phyloP scores from a whole-genome alignment of 345 rosid genomes.

The Dipteronia sinensis region DNA sequence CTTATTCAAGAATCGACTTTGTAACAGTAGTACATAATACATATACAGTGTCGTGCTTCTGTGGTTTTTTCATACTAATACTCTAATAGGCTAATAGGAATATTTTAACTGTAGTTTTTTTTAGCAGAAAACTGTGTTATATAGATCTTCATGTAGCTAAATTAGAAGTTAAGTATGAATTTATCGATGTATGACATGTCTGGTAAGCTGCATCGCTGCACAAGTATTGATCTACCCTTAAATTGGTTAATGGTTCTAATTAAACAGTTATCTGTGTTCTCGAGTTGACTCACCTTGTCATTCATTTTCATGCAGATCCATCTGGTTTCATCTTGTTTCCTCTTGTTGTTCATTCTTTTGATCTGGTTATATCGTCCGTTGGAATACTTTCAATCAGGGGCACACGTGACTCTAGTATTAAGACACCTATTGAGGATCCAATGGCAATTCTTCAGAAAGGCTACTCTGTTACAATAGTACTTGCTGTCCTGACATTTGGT shows the following conservation, averaged over 20 bases:
- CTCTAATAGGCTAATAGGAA: neutral
- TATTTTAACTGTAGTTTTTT: neutral
- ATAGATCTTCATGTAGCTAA: neutral
- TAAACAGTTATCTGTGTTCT: slow-evolving; percentile 7
- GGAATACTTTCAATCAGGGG: slow-evolving; percentile 92
- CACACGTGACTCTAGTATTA: slow-evolving; percentile 71
- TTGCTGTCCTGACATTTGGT: slow-evolving; percentile 86
- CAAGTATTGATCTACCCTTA: slow-evolving; percentile 1
- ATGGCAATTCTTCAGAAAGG: slow-evolving; percentile 98
- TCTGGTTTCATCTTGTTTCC: slow-evolving; percentile 99
- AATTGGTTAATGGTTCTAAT: slow-evolving; percentile 8
- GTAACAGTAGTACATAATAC: neutral
- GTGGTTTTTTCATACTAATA: neutral
- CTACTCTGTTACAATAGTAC: slow-evolving; percentile 79
- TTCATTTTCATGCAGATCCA: slow-evolving; percentile 72
- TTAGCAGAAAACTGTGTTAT: neutral
- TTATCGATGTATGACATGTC: slow-evolving; percentile 1
- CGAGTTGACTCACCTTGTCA: slow-evolving; percentile 13
- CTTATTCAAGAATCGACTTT: neutral
- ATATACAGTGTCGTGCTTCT: neutral
- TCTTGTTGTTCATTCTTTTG: slow-evolving; percentile 96
- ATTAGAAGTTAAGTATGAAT: neutral
- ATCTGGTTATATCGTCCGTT: slow-evolving; percentile 84
- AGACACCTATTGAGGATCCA: slow-evolving; percentile 86
- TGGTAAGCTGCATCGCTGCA: neutral